Evolutionary conservation across 1,139 yeast species (phyloP).

Genomic region (Sugiyamaella japonica): DNA sequence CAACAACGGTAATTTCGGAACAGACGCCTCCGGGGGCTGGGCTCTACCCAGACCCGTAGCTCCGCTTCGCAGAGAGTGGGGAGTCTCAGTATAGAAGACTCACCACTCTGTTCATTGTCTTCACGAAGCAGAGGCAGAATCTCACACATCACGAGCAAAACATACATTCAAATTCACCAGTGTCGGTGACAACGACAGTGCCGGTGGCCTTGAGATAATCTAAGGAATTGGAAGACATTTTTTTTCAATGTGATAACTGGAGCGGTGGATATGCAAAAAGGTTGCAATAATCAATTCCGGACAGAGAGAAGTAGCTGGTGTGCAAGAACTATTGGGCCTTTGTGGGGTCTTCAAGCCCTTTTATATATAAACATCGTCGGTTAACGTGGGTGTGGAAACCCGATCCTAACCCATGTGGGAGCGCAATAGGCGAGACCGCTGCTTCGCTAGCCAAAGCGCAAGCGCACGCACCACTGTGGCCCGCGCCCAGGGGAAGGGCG

Average conservation of each 20-base stretch:
- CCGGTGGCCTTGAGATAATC: slow-evolving; percentile 95
- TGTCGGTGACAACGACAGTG: slow-evolving; percentile 95
- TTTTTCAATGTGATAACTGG: not conserved
- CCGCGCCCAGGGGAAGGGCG: slow-evolving; percentile 1
- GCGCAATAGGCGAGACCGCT: not conserved
- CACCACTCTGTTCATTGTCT: too few species aligned
- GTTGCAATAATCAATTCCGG: too few species aligned
- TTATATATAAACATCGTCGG: slow-evolving; percentile 10
- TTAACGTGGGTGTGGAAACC: not conserved
- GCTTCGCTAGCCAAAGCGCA: too few species aligned
- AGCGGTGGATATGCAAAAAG: too few species aligned
- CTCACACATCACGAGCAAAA: not conserved
- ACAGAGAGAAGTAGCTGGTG: too few species aligned
- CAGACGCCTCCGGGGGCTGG: not conserved
- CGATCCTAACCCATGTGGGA: slow-evolving; percentile 1
- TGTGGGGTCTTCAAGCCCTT: slow-evolving; percentile 13
- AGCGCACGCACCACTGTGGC: slow-evolving; percentile 8
- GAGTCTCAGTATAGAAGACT: too few species aligned
- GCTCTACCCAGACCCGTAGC: too few species aligned
- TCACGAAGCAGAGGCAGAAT: too few species aligned
- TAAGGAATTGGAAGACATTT: slow-evolving; percentile 66
- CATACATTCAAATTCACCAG: slow-evolving; percentile 91
- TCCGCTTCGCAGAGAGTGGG: too few species aligned
- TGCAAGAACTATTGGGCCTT: not conserved
- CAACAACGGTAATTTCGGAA: not conserved